Evolutionary conservation across 805 yeast species (phyloP), one percentile per base, ranked within the genome.

Genomic region (Maudiozyma saulgeensis): DNA sequence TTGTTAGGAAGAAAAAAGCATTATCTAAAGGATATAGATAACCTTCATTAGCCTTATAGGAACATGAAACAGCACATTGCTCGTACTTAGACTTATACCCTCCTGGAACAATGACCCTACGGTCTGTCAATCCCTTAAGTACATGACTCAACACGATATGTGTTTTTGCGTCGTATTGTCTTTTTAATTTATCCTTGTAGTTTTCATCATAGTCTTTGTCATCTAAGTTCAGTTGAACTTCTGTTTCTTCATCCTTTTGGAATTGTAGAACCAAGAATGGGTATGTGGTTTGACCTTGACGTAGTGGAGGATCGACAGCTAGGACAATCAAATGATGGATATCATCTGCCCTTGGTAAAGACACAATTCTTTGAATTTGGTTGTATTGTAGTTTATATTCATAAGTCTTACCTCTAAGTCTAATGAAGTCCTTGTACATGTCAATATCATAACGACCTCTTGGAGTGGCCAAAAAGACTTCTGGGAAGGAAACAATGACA

Each of bases 381-480:
- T 82, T 77, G 68, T 87, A 91, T 66, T 86, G 96, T 52, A 93
- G 78, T 70, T 91, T 93, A 75, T 93, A 95, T 66, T 93, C 99
- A 70, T 93, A 93, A 2, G 98, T 93, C 69, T 91, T 93, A 66
- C 99, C 99, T 61, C 99, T 81, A 47, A 93, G 76, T 63, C 98
- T 81, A 68, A 93, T 78, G 46, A 93, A 85, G 31, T 80, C 78
- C 35, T 87, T 82, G 68, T 87, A 93, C 82, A 93, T 84, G 68
- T 91, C 97, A 59, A 93, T 85, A 67, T 93, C 98, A 67, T 90
- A 93, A 68, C 99, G 91, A 56, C 99, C 99, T 77, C 99, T 83
- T 60, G 99, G 99, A 1, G 98, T 93, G 51, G 93, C 79, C 75
- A 93, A 88, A 64, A 91, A 75, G 4, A 90, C 81, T 60, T 91